These are phyloP conservation scores for Ogataea thermomethanolica DNA, from an alignment of 805 yeast genomes.

Conservation along the genomic window DNA sequence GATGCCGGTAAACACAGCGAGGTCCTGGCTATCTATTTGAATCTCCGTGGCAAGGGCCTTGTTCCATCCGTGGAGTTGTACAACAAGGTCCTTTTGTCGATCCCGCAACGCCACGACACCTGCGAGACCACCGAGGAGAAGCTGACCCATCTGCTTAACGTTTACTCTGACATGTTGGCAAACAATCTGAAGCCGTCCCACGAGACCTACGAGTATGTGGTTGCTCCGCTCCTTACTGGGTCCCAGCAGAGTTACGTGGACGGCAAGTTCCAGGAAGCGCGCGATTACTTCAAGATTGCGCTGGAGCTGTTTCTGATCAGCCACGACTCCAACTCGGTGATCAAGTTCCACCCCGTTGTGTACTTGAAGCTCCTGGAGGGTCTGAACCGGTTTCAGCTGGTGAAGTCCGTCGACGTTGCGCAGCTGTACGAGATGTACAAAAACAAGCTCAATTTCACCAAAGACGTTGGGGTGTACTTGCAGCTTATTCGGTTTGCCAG, in stretches of 20 bases:
- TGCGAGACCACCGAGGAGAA: slow-evolving; percentile 55
- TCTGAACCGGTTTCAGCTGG: slow-evolving; percentile 25
- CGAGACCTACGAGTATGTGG: slow-evolving; percentile 50
- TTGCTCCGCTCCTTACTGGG: slow-evolving; percentile 50
- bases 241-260: slow-evolving; percentile 39
- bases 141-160: slow-evolving; percentile 58
- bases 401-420: slow-evolving; percentile 15
- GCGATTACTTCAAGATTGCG: slow-evolving; percentile 48
- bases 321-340: slow-evolving; percentile 17
- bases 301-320: slow-evolving; percentile 41
- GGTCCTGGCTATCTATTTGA: slow-evolving; percentile 31
- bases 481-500: slow-evolving; percentile 39
- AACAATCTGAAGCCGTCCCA: slow-evolving; percentile 52
- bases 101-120: slow-evolving; percentile 46
- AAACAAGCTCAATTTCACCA: slow-evolving; percentile 10
- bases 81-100: slow-evolving; percentile 52
- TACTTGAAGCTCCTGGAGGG: slow-evolving; percentile 27
- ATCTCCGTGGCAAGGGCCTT: slow-evolving; percentile 33
- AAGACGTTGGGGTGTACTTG: slow-evolving; percentile 32
- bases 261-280: slow-evolving; percentile 38
- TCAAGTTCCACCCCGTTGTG: slow-evolving; percentile 17
- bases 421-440: slow-evolving; percentile 18
- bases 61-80: slow-evolving; percentile 52
- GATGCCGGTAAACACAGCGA: slow-evolving; percentile 29
- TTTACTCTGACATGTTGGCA: slow-evolving; percentile 63